These are phyloP conservation scores for Coelastrella sp. DNA, from an alignment of 139 green algal genomes.

Conservation along the genomic window DNA sequence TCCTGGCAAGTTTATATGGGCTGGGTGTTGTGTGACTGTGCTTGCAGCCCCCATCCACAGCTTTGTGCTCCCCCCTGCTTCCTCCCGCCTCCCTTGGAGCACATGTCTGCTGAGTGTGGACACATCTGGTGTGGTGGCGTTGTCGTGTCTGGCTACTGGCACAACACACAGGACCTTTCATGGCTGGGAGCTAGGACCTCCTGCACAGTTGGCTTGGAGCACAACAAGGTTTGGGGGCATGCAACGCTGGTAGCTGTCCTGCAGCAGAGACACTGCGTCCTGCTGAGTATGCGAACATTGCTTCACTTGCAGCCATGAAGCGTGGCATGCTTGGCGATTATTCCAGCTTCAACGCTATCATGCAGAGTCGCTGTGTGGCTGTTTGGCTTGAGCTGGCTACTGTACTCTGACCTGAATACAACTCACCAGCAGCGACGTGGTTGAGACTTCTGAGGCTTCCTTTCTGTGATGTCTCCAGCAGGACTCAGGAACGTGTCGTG, in stretches of 20 bases:
- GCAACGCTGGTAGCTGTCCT: too few species aligned
- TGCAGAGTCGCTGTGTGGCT: too few species aligned
- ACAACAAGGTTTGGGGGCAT: neutral
- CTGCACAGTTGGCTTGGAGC: constrained; percentile 48
- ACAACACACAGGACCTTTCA: constrained; percentile 6
- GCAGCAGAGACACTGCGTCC: too few species aligned
- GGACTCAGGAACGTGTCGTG: too few species aligned
- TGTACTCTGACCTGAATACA: too few species aligned
- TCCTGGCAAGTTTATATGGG: neutral
- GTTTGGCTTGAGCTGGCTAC: too few species aligned
- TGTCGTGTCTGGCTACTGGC: constrained; percentile 28
- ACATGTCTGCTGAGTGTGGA: constrained; percentile 42
- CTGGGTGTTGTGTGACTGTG: neutral
- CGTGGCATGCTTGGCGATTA: too few species aligned
- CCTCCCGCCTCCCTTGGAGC: constrained; percentile 46
- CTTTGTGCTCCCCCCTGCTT: constrained; percentile 20
- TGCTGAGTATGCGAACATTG: neutral
- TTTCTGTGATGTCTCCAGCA: too few species aligned
- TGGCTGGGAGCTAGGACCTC: neutral
- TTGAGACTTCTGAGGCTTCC: too few species aligned
- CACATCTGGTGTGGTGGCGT: neutral
- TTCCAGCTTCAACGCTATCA: too few species aligned
- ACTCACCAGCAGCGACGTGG: too few species aligned
- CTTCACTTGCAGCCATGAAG: neutral
- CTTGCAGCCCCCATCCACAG: constrained; percentile 7